Conservation (phyloP, 495 filamentous ascomycete genomes). For the Friedmanniomyces endolithicus region DNA sequence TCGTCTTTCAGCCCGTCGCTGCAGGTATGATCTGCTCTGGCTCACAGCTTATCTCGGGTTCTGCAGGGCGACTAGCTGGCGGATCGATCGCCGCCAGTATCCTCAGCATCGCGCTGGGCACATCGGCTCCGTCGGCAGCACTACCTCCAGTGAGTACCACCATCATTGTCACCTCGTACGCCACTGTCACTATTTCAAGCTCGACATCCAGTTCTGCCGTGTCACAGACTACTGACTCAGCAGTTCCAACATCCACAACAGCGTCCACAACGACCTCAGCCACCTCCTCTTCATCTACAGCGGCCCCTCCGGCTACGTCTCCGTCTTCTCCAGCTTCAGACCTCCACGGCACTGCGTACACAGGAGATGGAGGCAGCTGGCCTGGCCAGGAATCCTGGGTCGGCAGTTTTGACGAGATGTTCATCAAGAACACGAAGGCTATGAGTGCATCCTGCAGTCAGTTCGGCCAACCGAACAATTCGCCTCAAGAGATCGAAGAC, state of each 20-base stretch:
- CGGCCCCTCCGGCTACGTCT: neutral
- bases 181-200: too few relatives aligned
- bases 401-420: neutral
- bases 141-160: too few relatives aligned
- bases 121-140: neutral
- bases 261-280: neutral
- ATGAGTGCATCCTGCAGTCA: slow-evolving; percentile 35
- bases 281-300: neutral
- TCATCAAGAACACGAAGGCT: slow-evolving; percentile 28
- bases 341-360: neutral
- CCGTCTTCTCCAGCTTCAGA: neutral
- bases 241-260: neutral
- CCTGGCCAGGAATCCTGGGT: slow-evolving; percentile 1
- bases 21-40: neutral
- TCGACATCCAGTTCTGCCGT: neutral
- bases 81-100: neutral
- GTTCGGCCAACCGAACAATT: slow-evolving; percentile 30
- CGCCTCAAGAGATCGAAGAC: slow-evolving; percentile 71
- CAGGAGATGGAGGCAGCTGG: slow-evolving; percentile 2
- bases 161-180: too few relatives aligned
- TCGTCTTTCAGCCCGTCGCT: neutral
- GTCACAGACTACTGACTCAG: neutral
- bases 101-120: neutral
- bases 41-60: neutral
- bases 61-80: neutral